Conservation (phyloP, 2,329 filamentous ascomycete genomes). For the Aureobasidium sp. region DNA sequence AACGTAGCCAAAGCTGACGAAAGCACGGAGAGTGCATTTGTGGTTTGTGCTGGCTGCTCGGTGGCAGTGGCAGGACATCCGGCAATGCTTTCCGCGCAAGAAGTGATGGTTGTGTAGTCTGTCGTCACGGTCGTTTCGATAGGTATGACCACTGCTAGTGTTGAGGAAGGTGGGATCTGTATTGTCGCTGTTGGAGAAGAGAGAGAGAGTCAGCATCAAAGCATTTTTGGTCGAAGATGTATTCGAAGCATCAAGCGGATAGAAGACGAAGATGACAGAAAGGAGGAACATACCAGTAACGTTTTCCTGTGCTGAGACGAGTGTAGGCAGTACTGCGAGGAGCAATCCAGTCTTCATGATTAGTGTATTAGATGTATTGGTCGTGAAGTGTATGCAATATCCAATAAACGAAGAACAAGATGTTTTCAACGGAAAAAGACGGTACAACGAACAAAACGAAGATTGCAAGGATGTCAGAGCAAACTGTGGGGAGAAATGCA, state of each 20-base stretch:
- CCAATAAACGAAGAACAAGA: not conserved
- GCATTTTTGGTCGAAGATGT: conserved; percentile 5
- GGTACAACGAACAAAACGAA: not conserved
- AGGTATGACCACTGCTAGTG: conserved; percentile 19
- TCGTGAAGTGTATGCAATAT: not conserved
- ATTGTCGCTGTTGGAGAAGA: conserved; percentile 14
- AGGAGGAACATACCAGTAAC: not conserved
- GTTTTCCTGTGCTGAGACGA: not conserved
- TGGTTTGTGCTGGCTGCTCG: not conserved
- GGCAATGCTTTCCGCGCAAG: no score
- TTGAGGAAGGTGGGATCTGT: conserved; percentile 12
- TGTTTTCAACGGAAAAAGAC: not conserved
- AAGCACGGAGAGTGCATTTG: conserved; percentile 18
- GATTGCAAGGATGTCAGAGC: not conserved
- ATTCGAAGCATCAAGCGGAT: not conserved
- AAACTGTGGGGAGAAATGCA: not conserved
- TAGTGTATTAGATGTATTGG: not conserved
- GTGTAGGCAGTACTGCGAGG: not conserved
- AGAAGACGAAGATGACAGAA: no score
- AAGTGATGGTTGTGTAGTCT: conserved; percentile 14
- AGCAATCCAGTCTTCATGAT: not conserved
- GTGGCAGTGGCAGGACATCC: not conserved
- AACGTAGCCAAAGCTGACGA: conserved; percentile 16
- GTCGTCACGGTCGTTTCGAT: conserved; percentile 15
- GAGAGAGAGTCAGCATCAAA: no score